Evolutionary conservation across 352 stramenopile genomes (phyloP), one percentile per base, ranked within the genome.

Genomic region (Phytophthora boehmeriae): DNA sequence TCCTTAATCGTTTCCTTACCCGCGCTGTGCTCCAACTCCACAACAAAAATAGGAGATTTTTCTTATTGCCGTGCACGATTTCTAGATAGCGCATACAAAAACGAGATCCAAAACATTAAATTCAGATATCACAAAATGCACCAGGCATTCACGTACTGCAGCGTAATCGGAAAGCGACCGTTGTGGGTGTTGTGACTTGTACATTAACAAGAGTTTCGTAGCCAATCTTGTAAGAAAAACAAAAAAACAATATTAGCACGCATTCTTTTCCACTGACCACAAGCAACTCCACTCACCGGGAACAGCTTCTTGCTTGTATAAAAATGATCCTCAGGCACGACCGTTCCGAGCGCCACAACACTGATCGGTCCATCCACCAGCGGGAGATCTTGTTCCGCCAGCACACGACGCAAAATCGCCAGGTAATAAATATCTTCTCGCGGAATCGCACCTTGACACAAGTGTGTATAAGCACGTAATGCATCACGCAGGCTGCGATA

Each of bases 221-320:
- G 22, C 80, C 80, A 66, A 88, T 86, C 75, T 83, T 34, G 1
- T 30, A 14, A 22, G 56, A 5, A 17, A 50, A 11, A 42, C 8
- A 59, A 8, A 16, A 4, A 50, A 65, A 2, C 50, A 63, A 20
- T 4, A 47, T 27, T n/a, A 50, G 38, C 51, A 59, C 17, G 11
- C 10, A 10, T 4, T 4, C 25, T 8, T 28, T 10, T 41, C 9
- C 13, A 34, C 41, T 20, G 13, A 46, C 6, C 6, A 51, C 4
- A 35, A 8, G 53, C 2, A 23, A 17, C 34, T 43, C n/a, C 20
- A 55, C 71, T 23, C 43, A 92, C 80, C 27, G 86, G 84, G 54
- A 92, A 93, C 2, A 95, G 62, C 44, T 90, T 90, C 59, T 92
- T 90, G 30, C 71, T 77, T 20, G 76, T 92, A 54, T 86, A 89